A percentile compares a stretch with the other conserved stretches of the same genome.
These are phyloP conservation scores for Dioscorea zingiberensis DNA, from an alignment of 106 monocot genomes.

Conservation along the genomic window DNA sequence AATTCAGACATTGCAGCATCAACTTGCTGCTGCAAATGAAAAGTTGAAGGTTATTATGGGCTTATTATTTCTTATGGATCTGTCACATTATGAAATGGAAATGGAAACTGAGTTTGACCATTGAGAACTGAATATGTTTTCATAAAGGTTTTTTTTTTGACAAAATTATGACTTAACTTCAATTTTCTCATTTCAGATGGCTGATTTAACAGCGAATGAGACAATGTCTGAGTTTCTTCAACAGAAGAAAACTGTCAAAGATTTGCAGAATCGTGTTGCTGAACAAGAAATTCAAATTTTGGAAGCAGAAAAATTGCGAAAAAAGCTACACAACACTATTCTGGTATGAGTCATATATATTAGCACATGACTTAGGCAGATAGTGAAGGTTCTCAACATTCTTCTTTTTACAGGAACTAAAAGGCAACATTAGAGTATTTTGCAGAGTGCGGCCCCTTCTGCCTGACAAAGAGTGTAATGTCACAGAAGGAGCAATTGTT, in stretches of 20 bases:
- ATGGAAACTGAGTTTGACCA: too few relatives aligned
- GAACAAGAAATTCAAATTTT: conserved; percentile 57
- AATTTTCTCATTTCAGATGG: conserved; percentile 30
- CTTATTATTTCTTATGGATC: not conserved
- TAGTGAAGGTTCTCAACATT: not conserved
- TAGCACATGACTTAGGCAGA: not conserved
- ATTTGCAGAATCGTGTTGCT: conserved; percentile 42
- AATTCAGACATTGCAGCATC: conserved; percentile 40
- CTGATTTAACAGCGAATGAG: conserved; percentile 49
- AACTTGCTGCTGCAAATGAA: conserved; percentile 51
- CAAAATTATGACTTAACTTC: not conserved
- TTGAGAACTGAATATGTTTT: not conserved
- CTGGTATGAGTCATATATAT: conserved; percentile 32
- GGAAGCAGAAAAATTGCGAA: conserved; percentile 62
- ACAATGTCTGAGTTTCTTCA: conserved; percentile 45
- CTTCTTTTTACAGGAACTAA: conserved; percentile 56
- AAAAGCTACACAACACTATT: conserved; percentile 88
- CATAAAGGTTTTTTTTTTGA: not conserved
- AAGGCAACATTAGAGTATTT: conserved; percentile 93
- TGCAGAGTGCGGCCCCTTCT: conserved; percentile 79
- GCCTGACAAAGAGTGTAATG: conserved; percentile 30
- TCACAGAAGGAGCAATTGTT: conserved; percentile 30
- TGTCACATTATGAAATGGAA: too few relatives aligned
- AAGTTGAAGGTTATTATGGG: conserved; percentile 55
- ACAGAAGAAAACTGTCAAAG: conserved; percentile 35